phyloP scores from a whole-genome alignment of 202 grass and related monocot genomes.

The Zizania palustris region DNA sequence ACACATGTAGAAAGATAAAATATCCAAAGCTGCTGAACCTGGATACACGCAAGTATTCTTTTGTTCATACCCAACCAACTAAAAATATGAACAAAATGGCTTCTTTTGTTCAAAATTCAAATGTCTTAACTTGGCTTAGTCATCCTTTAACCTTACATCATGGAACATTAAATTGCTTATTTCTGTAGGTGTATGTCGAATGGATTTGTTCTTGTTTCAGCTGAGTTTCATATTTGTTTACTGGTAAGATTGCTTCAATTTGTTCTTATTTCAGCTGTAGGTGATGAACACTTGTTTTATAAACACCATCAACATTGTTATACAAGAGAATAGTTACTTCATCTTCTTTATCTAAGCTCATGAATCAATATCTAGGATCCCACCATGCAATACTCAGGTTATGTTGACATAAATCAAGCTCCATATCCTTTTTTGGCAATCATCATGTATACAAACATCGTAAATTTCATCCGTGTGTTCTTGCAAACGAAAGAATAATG shows the following conservation, averaged over 20 bases:
- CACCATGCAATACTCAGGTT: not conserved
- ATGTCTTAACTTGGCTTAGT: constrained; percentile 18
- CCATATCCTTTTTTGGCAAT: not conserved
- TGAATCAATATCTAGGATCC: not conserved
- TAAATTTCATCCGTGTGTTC: not conserved
- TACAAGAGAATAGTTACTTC: not conserved
- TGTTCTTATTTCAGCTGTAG: no score
- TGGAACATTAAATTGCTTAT: constrained; percentile 16
- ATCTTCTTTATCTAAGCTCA: constrained; percentile 5
- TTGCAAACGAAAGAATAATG: not conserved
- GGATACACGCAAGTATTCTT: not conserved
- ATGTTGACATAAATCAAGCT: constrained; percentile 19
- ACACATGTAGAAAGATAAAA: not conserved
- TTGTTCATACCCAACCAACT: constrained; percentile 4
- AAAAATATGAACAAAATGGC: constrained; percentile 14
- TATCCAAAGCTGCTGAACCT: constrained; percentile 8
- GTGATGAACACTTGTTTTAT: not conserved
- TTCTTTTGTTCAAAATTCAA: constrained; percentile 26
- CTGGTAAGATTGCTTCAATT: constrained; percentile 19
- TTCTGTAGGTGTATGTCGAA: constrained; percentile 10
- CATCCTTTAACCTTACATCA: constrained; percentile 28
- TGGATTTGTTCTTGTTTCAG: not conserved
- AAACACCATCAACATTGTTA: constrained; percentile 1
- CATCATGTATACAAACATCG: constrained; percentile 11
- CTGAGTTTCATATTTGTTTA: constrained; percentile 34